Evolutionary conservation across 371 early-diverging fungal genomes (phyloP), one percentile per base, ranked within the genome.

Genomic region (Syncephalastrum contaminatum): DNA sequence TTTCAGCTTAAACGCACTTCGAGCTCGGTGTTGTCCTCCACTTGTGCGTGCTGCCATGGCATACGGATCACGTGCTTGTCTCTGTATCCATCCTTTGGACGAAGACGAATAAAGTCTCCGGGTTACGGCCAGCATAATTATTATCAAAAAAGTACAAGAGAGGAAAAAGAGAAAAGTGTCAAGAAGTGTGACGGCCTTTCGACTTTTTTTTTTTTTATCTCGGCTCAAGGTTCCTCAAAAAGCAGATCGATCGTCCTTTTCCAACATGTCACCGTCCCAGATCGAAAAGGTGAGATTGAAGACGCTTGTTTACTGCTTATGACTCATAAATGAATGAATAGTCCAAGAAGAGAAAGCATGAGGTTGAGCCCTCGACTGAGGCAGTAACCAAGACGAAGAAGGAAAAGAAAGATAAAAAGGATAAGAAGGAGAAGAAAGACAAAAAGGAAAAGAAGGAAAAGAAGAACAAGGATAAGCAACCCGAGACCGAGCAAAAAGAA

Each of bases 1-100:
- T 8, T 90, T 60, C 10, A 97, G 77, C 67, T 97, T 97, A 71
- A 87, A 96, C 40, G 93, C 92, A 54, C 94, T 91, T 36, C 97
- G 81, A 8, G 94, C 88, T 27, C 97, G 86, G 65, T 85, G 89
- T 42, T 89, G 85, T 30, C 36, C 36, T 30, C 36, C 36, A 48
- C 87, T 80, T 14, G 79, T 62, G 40, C 84, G 76, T 3, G 92
- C 91, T 20, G 71, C 61, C 55, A 77, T 81, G 24, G 87, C 88
- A 65, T 79, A 93, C 13, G 81, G 83, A 55, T 93, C 93, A n/a
- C 75, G 77, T 16, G 72, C 61, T 66, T 92, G 91, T 14, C 92
- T 76, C 39, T 76, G 66, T 36, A 82, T 53, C 88, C 92, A 92
- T 36, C 70, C 68, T 46, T 82, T 78, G 25, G 88, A 85, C 8